Conservation (phyloP, 495 filamentous ascomycete species). For the Lepidopterella palustris region DNA sequence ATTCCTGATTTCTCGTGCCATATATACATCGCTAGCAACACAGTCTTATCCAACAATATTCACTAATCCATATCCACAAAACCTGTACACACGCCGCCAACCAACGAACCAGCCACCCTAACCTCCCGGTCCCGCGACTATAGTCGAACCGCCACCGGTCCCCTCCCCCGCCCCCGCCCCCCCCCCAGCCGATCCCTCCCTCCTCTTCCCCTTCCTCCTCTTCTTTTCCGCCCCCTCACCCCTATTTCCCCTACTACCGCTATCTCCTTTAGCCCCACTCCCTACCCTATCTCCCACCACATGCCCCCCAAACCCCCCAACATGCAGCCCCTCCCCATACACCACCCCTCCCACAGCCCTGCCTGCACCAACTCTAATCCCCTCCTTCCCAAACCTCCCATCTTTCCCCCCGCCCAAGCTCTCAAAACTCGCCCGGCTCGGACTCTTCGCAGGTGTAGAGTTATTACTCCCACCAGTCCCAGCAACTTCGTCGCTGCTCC, state of each 20-base stretch:
- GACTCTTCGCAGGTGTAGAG: constrained; percentile 5
- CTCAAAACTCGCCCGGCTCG: constrained; percentile 9
- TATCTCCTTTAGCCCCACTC: constrained; percentile 4
- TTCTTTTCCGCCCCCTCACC: neutral
- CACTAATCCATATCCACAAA: no score
- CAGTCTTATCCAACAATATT: no score
- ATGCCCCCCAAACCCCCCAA: constrained; percentile 8
- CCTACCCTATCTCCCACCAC: neutral
- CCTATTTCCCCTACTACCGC: constrained; percentile 6
- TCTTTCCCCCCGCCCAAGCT: constrained; percentile 10
- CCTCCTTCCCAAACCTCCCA: constrained; percentile 9
- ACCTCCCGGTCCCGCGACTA: no score
- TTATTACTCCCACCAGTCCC: constrained; percentile 13
- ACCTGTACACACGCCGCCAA: no score
- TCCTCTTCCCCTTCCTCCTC: neutral
- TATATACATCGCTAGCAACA: no score
- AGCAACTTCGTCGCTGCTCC: constrained; percentile 27
- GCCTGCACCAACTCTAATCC: constrained; percentile 8
- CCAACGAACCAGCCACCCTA: no score
- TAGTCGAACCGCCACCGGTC: no score
- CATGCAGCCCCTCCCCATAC: constrained; percentile 2
- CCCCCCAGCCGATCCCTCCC: neutral
- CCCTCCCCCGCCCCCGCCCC: neutral
- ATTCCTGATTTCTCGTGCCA: no score
- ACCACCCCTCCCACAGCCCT: constrained; percentile 17